phyloP scores from a whole-genome alignment of 257 asterid genomes.

The Cordia subcordata region DNA sequence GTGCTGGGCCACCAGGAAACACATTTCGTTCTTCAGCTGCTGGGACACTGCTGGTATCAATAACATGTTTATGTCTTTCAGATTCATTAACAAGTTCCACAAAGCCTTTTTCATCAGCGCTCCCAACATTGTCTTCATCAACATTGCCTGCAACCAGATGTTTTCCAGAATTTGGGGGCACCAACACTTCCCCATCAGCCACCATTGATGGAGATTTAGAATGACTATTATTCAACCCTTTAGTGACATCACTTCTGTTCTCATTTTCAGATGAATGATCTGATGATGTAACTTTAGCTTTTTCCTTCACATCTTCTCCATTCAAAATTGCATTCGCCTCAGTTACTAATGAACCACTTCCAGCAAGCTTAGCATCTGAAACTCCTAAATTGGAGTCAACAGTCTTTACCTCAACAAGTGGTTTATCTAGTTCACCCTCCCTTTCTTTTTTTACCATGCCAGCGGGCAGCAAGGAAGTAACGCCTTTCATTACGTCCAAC shows the following conservation, averaged over 20 bases:
- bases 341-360: constrained; percentile 3
- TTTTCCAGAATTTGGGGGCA: constrained; percentile 12
- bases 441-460: constrained; percentile 20
- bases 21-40: constrained; percentile 17
- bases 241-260: constrained; percentile 17
- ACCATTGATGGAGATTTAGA: constrained; percentile 12
- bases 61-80: constrained; percentile 17
- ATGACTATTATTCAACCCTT: constrained; percentile 17
- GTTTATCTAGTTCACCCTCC: constrained; percentile 24
- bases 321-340: background rate
- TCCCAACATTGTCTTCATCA: constrained; percentile 19
- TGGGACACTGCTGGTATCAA: background rate
- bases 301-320: constrained; percentile 19
- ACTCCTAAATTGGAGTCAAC: constrained; percentile 11
- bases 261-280: constrained; percentile 15
- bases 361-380: constrained; percentile 22
- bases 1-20: constrained; percentile 14
- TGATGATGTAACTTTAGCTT: constrained; percentile 23
- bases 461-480: constrained; percentile 18
- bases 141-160: constrained; percentile 19
- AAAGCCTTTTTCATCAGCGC: constrained; percentile 22
- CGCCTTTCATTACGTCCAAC: constrained; percentile 24
- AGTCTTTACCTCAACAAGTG: constrained; percentile 23
- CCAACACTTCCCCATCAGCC: constrained; percentile 16
- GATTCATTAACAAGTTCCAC: constrained; percentile 12